Evolutionary conservation across 116 monocot genomes (phyloP), one percentile per base, ranked within the genome.

Genomic region (Zostera marina): DNA sequence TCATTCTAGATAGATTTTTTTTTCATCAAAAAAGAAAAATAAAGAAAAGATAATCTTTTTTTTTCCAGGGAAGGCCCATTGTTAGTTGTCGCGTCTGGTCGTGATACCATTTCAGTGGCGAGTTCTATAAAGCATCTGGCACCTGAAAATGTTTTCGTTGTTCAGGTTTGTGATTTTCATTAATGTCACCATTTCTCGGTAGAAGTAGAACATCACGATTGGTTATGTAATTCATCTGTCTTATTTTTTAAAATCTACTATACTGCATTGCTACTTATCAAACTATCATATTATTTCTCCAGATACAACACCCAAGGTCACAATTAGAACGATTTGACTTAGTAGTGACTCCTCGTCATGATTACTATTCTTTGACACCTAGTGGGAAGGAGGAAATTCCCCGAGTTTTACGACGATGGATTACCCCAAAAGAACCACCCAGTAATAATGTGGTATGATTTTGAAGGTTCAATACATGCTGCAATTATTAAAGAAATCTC

Each of bases 221-320:
- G 32, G 32, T 32, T 32, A 1, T 32, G 32, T 32, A 32, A 32
- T 32, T 32, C 32, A 42, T 43, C 15, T n/a, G 5, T 5, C 1
- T 3, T 6, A 21, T 20, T 17, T 17, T 42, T 42, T 14, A 32
- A 13, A 26, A 14, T 53, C 2, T 26, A 22, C 19, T 6, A 26
- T 26, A n/a, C n/a, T n/a, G n/a, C n/a, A n/a, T n/a, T n/a, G 8
- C 15, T 7, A 4, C 25, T 56, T 11, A 19, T 22, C 45, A 32
- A 32, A 32, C 32, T 32, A 32, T 11, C 47, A 23, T 19, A 23
- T 21, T 19, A 22, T 46, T 44, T 7, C 47, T 49, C 48, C 74
- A 99, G 99, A 84, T 99, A 73, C 99, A 99, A 72, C 99, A 99
- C 70, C 99, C 99, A 42, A 78, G 91, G 63, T 73, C 76, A 47